A percentile compares a stretch with the other conserved stretches of the same genome.
Evolutionary conservation across 306 rosid species (phyloP).

Genomic region (Malus orientalis): DNA sequence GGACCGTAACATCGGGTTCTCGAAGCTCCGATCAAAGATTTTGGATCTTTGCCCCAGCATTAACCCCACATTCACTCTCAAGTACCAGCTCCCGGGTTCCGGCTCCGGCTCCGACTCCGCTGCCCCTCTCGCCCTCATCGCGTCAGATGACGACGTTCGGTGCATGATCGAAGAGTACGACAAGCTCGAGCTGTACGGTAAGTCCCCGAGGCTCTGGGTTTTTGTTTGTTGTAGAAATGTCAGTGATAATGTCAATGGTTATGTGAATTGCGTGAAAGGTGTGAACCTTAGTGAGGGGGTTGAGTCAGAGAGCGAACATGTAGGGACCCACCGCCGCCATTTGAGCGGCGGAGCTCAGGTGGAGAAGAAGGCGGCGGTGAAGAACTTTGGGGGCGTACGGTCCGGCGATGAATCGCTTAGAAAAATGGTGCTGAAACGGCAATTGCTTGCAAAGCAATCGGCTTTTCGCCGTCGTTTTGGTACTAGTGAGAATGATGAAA

Average conservation of each 20-base stretch:
- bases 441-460: conserved; percentile 12
- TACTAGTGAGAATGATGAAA: not conserved
- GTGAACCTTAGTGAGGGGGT: not conserved
- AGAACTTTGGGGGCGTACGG: not conserved
- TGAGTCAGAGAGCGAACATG: not conserved
- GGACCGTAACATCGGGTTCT: conserved; percentile 7
- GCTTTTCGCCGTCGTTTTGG: not conserved
- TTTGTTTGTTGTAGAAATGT: conserved; percentile 19
- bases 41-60: conserved; percentile 7
- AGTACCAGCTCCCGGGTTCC: conserved; percentile 3
- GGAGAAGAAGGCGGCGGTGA: not conserved
- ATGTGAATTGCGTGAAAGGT: not conserved
- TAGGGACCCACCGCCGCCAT: not conserved
- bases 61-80: conserved; percentile 3
- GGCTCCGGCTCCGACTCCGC: not conserved
- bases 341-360: not conserved
- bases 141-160: conserved; percentile 24
- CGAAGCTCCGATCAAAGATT: conserved; percentile 17
- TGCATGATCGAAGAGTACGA: conserved; percentile 23
- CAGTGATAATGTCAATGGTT: not conserved
- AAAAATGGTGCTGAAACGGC: conserved; percentile 7
- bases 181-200: conserved; percentile 8
- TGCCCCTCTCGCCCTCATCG: conserved; percentile 3
- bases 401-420: conserved; percentile 5
- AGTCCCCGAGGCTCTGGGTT: conserved; percentile 18